Evolutionary conservation across 2,329 filamentous ascomycete genomes (phyloP), one percentile per base, ranked within the genome.

Genomic region (Chalaropsis ovoidea): DNA sequence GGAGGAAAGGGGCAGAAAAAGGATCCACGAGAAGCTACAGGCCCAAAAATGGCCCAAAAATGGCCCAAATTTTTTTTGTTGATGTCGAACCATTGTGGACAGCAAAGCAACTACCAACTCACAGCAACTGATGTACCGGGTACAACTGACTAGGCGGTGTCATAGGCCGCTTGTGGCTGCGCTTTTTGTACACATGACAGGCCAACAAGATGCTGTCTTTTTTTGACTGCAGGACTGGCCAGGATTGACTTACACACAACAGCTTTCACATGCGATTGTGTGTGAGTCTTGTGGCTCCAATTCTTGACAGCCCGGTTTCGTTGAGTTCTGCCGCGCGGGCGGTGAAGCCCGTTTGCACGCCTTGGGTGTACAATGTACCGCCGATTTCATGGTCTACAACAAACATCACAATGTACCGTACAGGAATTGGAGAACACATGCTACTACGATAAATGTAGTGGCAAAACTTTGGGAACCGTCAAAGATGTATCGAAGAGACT

Each of bases 241-340:
- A 39, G 43, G 43, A 47, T 47, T 17, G 43, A 19, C 43, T 47
- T n/a, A 17, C 43, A 47, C 15, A 47, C 3, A 31, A 39, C 15
- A 35, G 27, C 15, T 10, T 35, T 58, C 54, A 58, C 31, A 35
- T 58, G 15, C 54, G n/a, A 39, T 47, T 19, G 15, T 17, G 15
- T 17, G n/a, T 17, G n/a, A n/a, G 15, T 19, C 43, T 2, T 19
- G 8, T 31, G 15, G 2, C 13, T 17, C 31, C 6, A 35, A 58
- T 19, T 39, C 15, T 35, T 3, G 15, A 13, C n/a, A 19, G 54
- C 54, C 27, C 11, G 13, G 31, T 47, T 49, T 64, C 63, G 65
- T 67, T 67, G 65, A 67, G 56, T 67, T 67, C 62, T 67, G 65
- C 65, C 65, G 27, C 27, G 13, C 15, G n/a, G 62, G 65, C 62